Base-by-base conservation (phyloP, 257 asterid species). In the Penstemon eatonii region DNA sequence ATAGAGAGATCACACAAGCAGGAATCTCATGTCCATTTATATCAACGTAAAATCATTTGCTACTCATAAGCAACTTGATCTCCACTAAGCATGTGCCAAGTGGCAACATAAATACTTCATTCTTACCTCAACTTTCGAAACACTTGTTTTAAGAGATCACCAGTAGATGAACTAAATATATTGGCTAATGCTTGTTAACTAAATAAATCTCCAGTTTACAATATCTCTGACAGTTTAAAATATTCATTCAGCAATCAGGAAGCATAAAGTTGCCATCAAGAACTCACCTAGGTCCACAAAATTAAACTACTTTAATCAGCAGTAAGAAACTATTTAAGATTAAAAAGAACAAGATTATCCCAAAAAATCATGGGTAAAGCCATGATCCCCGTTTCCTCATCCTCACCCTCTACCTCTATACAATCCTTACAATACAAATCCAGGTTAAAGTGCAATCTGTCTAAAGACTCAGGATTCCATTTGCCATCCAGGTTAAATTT, bases 291-390 rank as follows among this genome's bases (percentile, higher is more conserved):
- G 33, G 33, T 25, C 41, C 60, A 55, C 39, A 54, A 54, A 19
- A 19, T 6, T 18, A 18, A 56, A 56, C 62, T 7, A 36, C n/a
- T 33, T 10, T 18, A 56, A 56, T 18, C 62, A 58, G 63, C 5
- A 37, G 15, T 10, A 58, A 58, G 39, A 52, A 52, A 52, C 57
- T 38, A 10, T 3, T 12, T 10, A 10, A 37, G 39, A 13, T 58
- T 37, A 8, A 68, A 18, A 39, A 19, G 25, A 10, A 45, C 11
- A 10, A 52, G 56, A 51, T 62, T 44, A 33, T 56, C 37, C 12
- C 56, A 25, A 25, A 56, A 64, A 72, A 70, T 38, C 25, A 57
- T 8, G 38, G 19, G 44, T 36, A 53, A 46, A 49, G 38, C 39
- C 47, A 7, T 39, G 12, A 58, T 12, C 38, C 11, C 39, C 55